These are phyloP conservation scores for Malassezia yamatoensis DNA, from an alignment of 1,284 basidiomycete species.

Conservation along the genomic window DNA sequence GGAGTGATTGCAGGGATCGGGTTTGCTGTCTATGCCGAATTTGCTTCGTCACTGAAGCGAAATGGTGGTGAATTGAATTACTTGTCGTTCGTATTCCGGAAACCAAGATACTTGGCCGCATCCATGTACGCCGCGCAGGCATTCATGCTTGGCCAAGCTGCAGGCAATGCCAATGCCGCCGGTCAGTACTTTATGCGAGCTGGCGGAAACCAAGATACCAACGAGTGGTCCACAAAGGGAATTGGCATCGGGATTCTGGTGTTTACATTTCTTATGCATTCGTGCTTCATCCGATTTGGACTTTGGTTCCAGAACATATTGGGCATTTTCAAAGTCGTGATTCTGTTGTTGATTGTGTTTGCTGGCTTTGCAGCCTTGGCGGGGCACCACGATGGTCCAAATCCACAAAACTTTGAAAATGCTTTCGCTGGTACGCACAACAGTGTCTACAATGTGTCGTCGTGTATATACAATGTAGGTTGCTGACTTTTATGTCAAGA, in stretches of 20 bases:
- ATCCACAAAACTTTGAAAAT: constrained; percentile 53
- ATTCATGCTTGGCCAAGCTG: constrained; percentile 57
- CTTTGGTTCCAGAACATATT: constrained; percentile 59
- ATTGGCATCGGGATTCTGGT: constrained; percentile 56
- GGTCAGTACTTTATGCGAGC: constrained; percentile 53
- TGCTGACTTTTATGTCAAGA: neutral
- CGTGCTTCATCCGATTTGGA: constrained; percentile 55
- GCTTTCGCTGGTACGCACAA: constrained; percentile 52
- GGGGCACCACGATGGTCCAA: constrained; percentile 51
- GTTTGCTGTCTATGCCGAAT: constrained; percentile 61
- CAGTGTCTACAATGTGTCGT: constrained; percentile 44
- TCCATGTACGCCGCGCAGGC: constrained; percentile 58
- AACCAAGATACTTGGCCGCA: constrained; percentile 57
- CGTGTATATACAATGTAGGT: constrained; percentile 31
- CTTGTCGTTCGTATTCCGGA: constrained; percentile 60
- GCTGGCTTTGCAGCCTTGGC: constrained; percentile 55
- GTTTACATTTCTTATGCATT: constrained; percentile 53
- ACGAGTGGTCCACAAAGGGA: constrained; percentile 54
- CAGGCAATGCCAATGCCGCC: constrained; percentile 57
- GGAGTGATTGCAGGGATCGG: constrained; percentile 55
- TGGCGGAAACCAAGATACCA: constrained; percentile 44
- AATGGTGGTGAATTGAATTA: constrained; percentile 68
- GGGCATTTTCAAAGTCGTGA: constrained; percentile 58
- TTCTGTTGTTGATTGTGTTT: constrained; percentile 56
- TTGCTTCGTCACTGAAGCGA: constrained; percentile 60